Base-by-base conservation (phyloP, 352 stramenopile species). In the Globisporangium iwayamae region DNA sequence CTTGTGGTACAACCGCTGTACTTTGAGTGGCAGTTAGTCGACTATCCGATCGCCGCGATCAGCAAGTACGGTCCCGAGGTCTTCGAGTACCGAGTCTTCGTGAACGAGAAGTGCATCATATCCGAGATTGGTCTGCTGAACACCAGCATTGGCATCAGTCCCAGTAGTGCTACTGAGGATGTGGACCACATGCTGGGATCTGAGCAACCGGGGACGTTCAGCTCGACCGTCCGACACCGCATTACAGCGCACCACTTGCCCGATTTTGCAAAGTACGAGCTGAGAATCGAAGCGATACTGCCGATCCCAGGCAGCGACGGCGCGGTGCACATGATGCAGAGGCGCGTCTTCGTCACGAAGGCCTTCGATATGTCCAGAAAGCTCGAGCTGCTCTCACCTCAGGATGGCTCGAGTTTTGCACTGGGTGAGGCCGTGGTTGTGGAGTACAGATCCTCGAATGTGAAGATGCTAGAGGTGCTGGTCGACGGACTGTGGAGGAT, bases 271-370 rank as follows among this genome's bases (percentile, higher is more conserved):
- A 22, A 18, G 8, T 60, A 73, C 38, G 30, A 56, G n/a, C 48
- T 88, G n/a, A 75, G 66, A 43, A 30, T 78, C 4, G 75, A 81
- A 32, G 75, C 83, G 9, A 56, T 38, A 4, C 67, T 85, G 11
- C 60, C 73, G 3, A 74, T 81, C 38, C 76, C 79, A 6, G 72
- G 67, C 32, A 71, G 68, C 52, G 73, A 67, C 59, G 75, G 58
- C 56, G 63, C 75, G 32, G 38, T 82, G 11, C 68, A 66, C 32
- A 74, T 51, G 0, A 65, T 79, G 20, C 60, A 71, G 4, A 55
- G 73, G n/a, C 53, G 50, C 18, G 66, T 76, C 2, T 51, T 54
- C 14, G 64, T 82, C 18, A 62, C 38, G 5, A 73, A 76, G 6
- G 39, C 62, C 13, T 14, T 56, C 18, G 50, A 72, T 2, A 41